Base-by-base conservation (phyloP, 345 rosid genomes). In the Gossypium rotundifolium region DNA sequence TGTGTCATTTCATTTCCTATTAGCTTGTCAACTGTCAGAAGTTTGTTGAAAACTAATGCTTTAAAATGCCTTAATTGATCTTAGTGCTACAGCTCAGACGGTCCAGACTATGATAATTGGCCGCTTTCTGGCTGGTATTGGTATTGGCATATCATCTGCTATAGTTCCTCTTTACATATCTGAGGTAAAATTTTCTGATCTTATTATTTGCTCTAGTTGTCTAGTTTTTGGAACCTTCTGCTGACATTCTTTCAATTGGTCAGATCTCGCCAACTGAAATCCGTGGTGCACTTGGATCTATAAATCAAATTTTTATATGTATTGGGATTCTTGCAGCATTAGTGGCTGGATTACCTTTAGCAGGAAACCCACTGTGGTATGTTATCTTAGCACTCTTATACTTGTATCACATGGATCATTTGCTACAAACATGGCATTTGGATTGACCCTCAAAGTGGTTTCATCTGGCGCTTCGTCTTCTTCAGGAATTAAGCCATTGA, bases 191-290 rank as follows among this genome's bases (percentile, higher is more conserved):
- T 75, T n/a, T 70, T 61, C n/a, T 67, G 52, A 60, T 33, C 52
- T 65, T 33, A 44, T 60, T 63, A 57, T n/a, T 46, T 40, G 51
- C 68, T 16, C 29, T 42, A 49, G 29, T 46, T 23, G 58, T 48
- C 42, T 74, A 51, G 25, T 72, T 72, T 29, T 11, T 48, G 67
- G 52, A 55, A 58, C 42, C 25, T 9, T 23, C 42, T 48, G 23
- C 82, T 87, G 67, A 81, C 45, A 9, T 70, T 70, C 33, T 55
- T 75, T 49, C 65, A 67, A 23, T 78, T 77, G 22, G 49, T 78
- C 84, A 95, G 99, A 93, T 95, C 78, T 95, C 99, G 40, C 98
- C 99, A 63, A 95, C 99, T 48, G 99, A 95, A 86, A 89, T 91
- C 74, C 98, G 99, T 17, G 99, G 98, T 77, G 90, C 97, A 18